Evolutionary conservation across 2,329 filamentous ascomycete genomes (phyloP), one percentile per base, ranked within the genome.

Genomic region (Chaetomiaceae sp.): DNA sequence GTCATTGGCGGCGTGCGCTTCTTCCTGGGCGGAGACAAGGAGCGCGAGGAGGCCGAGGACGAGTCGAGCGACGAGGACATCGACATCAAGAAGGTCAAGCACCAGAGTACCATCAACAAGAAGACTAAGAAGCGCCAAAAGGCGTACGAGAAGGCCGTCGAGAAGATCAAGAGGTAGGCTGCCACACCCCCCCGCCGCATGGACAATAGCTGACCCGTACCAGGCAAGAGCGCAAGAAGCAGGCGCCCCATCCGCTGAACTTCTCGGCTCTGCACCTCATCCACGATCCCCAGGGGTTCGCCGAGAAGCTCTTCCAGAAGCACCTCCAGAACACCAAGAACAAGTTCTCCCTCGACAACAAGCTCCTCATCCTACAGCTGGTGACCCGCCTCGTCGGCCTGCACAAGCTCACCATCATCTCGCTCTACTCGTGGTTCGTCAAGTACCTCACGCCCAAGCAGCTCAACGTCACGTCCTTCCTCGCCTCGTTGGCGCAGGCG

Each of bases 11-110:
- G 89, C 40, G 89, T 95, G 14, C 83, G 90, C 22, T 99, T 97
- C 76, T 99, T 99, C 75, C 78, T 99, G 1, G 94, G 94, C 22
- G 91, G 91, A 31, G 94, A 99, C 69, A 92, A 95, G 70, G 94
- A 97, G 72, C 83, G 91, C 61, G 94, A 99, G 69, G 92, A 96
- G 63, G 77, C 89, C 47, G 89, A 95, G 52, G 92, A 97, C 58
- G 89, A 95, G 59, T 89, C 84, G 70, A 91, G 88, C 65, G 88
- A 90, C 61, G 89, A 95, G 38, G 88, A 90, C 38, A 81, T 83
- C 15, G 91, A 97, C 68, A 80, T 99, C 62, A 83, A 80, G 54
- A 88, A 89, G 69, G 73, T 97, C 53, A 86, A 87, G 68, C 91
- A 96, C 70, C 88, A 94, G 70, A 80, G 84, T 25, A 87, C 84